These are phyloP conservation scores for Sideroxylon spinosum DNA, from an alignment of 179 eudicot species.

Conservation along the genomic window DNA sequence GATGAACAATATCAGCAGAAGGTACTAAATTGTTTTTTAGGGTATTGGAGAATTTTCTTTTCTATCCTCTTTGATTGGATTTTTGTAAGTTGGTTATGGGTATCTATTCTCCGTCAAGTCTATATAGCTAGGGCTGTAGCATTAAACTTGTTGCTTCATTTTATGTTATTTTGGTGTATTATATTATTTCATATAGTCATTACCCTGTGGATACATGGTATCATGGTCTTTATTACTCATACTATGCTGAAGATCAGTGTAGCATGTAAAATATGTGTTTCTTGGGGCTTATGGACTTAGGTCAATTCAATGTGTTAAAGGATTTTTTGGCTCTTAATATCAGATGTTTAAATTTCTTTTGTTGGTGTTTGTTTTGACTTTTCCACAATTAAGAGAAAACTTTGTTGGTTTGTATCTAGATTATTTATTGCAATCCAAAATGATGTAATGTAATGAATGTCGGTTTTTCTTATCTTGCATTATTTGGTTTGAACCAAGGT, in stretches of 20 bases:
- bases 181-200: background rate
- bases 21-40: conserved; percentile 34
- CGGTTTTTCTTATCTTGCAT: background rate
- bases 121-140: too few species aligned
- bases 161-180: background rate
- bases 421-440: background rate
- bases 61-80: background rate
- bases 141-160: background rate
- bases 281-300: background rate
- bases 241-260: background rate
- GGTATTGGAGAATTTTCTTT: background rate
- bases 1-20: conserved; percentile 40
- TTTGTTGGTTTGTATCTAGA: background rate
- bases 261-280: background rate
- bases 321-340: background rate
- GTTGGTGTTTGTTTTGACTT: background rate
- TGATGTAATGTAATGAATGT: background rate
- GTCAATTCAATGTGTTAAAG: background rate
- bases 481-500: background rate
- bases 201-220: background rate
- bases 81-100: background rate
- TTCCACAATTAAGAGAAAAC: background rate
- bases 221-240: background rate
- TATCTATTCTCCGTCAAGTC: background rate
- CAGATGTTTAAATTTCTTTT: background rate